phyloP scores from a whole-genome alignment of 73 alveolate species.

The Blepharisma stoltei region DNA sequence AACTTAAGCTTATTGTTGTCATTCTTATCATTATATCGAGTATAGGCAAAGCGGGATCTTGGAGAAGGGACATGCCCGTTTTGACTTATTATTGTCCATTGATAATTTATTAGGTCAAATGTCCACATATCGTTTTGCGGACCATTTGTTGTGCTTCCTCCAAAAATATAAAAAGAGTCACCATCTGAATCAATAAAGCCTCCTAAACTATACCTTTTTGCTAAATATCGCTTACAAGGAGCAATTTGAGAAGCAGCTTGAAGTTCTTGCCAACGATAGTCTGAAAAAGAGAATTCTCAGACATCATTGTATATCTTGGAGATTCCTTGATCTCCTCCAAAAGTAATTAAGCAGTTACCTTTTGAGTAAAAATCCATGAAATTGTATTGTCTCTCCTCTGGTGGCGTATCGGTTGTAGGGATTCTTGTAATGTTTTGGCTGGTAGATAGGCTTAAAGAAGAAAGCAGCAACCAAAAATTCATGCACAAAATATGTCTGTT shows the following conservation, averaged over 20 bases:
- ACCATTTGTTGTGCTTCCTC: slow-evolving; percentile 19
- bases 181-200: not conserved
- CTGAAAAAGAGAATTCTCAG: not conserved
- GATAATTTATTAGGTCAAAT: not conserved
- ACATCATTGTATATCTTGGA: not conserved
- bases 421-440: not conserved
- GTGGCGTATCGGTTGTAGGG: slow-evolving; percentile 14
- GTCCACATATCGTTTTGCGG: not conserved
- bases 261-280: not conserved
- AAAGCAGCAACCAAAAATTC: too few species aligned
- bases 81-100: not conserved
- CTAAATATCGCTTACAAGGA: not conserved
- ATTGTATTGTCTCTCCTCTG: not conserved
- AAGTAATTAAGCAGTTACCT: not conserved
- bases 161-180: not conserved
- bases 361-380: not conserved
- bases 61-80: not conserved
- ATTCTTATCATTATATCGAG: not conserved
- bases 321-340: slow-evolving; percentile 5
- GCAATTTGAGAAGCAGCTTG: not conserved
- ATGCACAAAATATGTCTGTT: too few species aligned
- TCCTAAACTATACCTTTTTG: not conserved
- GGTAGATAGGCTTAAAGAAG: too few species aligned
- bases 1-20: not conserved
- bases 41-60: not conserved